phyloP scores from a whole-genome alignment of 257 asterid species.

The Ophiorrhiza pumila region DNA sequence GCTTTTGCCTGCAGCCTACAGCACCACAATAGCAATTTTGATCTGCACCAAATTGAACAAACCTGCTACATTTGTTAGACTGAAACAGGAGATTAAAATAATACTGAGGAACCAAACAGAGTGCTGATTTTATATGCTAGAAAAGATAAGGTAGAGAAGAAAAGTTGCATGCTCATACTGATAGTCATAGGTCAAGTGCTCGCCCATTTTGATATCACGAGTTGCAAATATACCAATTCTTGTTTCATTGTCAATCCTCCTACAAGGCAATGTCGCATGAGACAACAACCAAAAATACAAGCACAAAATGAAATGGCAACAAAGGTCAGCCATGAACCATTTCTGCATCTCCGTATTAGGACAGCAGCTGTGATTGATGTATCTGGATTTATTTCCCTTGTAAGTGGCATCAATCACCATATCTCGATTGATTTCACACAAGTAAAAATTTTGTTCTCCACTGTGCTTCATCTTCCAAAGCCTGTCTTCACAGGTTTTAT shows the following conservation, averaged over 20 bases:
- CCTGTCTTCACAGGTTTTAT: conserved; percentile 93
- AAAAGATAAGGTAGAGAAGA: conserved; percentile 13
- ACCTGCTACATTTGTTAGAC: conserved; percentile 78
- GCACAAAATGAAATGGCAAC: conserved; percentile 13
- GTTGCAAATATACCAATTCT: conserved; percentile 98
- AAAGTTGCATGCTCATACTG: conserved; percentile 54
- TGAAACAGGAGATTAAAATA: conserved; percentile 15
- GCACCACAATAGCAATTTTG: conserved; percentile 97
- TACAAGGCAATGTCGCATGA: conserved; percentile 31
- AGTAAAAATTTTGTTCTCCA: conserved; percentile 88
- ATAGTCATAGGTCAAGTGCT: conserved; percentile 90
- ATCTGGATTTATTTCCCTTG: conserved; percentile 95
- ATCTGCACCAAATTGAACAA: conserved; percentile 99
- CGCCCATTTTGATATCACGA: conserved; percentile 75
- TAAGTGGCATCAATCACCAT: conserved; percentile 98
- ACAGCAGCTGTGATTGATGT: conserved; percentile 93
- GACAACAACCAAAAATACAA: conserved; percentile 4
- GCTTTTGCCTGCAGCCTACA: conserved; percentile 69
- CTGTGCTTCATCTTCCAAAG: conserved; percentile 96
- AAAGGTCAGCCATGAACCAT: conserved; percentile 48
- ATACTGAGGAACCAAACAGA: conserved; percentile 17
- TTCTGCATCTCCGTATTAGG: conserved; percentile 99
- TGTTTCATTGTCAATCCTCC: conserved; percentile 93
- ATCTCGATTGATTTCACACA: conserved; percentile 90
- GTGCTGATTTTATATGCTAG: conserved; percentile 9